Base-by-base conservation (phyloP, 371 early-diverging fungal species). In the Mortierella sp. region DNA sequence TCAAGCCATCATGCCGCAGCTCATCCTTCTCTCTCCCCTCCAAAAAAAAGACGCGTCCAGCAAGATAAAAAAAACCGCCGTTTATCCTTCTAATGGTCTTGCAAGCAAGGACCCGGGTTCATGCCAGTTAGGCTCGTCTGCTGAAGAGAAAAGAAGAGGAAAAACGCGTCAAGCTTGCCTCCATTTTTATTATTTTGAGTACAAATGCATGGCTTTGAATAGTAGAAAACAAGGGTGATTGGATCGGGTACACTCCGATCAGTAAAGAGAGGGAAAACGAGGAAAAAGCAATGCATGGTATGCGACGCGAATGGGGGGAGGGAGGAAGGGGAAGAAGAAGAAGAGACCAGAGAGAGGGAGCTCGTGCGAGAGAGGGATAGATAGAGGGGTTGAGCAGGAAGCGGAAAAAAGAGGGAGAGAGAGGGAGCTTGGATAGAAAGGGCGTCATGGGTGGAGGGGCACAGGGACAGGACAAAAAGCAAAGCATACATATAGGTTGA, bases 201-300 rank as follows among this genome's bases (percentile, higher is more conserved):
- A 46, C 48, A 46, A 16, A 31, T 61, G 64, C 37, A 34, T 9
- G 19, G 5, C 10, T 55, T 0, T 21, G n/a, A n/a, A 6, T 2
- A 64, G 37, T 31, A 34, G 3, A 64, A 61, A 64, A 64, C 64
- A 37, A 64, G 64, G 64, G 64, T 64, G 64, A 10, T 37, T 64
- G 64, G 64, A 64, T 64, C 37, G 64, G 64, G 64, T 70, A 70
- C 46, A 44, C 46, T 46, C 70, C 11, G 21, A 70, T 46, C 31
- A 37, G 43, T 46, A 70, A 28, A 59, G 59, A 6, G 37, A 34
- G 34, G 37, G 24, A 19, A 37, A 2, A 19, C n/a, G 5, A 8
- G 0, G 6, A 10, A 69, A 44, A 43, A 13, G 43, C 0, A 46
- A 43, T 14, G 24, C 70, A 70, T 26, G 70, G 14, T 70, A 70